Conservation (phyloP, 2,329 filamentous ascomycete species). For the Aspergillus proliferans region DNA sequence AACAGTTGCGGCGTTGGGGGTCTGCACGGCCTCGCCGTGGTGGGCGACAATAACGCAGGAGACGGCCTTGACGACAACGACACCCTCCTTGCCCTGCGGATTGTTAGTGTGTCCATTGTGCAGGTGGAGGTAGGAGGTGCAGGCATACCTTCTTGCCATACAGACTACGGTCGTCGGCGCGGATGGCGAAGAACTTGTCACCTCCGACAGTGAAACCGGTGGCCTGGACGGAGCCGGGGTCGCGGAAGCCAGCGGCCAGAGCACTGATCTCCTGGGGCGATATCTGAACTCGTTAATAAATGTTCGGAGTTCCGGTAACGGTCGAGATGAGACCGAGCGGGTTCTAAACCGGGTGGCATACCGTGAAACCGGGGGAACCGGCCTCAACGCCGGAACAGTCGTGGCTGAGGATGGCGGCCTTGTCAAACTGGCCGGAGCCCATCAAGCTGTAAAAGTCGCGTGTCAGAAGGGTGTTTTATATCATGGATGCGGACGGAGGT, state of each 20-base stretch:
- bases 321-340: neutral
- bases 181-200: constrained; percentile 71
- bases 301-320: neutral
- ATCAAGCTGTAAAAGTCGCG: constrained; percentile 59
- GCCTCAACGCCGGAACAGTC: constrained; percentile 81
- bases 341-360: constrained; percentile 41
- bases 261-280: constrained; percentile 50
- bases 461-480: constrained; percentile 5
- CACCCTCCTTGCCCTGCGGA: constrained; percentile 66
- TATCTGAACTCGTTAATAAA: constrained; percentile 33
- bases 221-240: constrained; percentile 41
- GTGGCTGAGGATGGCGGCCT: constrained; percentile 75
- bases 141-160: constrained; percentile 75
- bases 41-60: constrained; percentile 85
- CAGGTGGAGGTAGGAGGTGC: constrained; percentile 1
- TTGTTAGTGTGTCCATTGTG: too few relatives aligned
- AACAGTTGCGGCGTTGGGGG: constrained; percentile 68
- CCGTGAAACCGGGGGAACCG: constrained; percentile 61
- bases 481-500: constrained; percentile 4
- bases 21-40: constrained; percentile 68
- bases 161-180: constrained; percentile 68
- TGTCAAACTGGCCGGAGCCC: constrained; percentile 70
- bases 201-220: constrained; percentile 71
- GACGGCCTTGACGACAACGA: constrained; percentile 77
- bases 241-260: constrained; percentile 48